Percentiles rank a stretch among this genome's conserved stretches.
These are phyloP conservation scores for Acacia crassicarpa DNA, from an alignment of 306 rosid species.

Conservation along the genomic window DNA sequence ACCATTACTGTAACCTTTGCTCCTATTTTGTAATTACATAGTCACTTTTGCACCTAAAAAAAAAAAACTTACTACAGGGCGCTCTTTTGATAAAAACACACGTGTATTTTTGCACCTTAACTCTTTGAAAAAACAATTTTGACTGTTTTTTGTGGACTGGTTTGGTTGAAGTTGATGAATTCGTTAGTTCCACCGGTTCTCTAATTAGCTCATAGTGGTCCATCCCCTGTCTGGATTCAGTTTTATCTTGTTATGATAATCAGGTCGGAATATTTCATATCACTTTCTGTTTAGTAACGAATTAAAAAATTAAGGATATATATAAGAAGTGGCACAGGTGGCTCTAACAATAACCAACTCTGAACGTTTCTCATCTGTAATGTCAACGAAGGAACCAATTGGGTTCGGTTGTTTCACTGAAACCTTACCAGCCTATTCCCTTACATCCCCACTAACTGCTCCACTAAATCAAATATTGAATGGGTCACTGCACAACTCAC, in stretches of 20 bases:
- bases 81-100: too few species aligned
- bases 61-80: too few species aligned
- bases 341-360: conserved; percentile 26
- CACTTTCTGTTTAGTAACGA: neutral
- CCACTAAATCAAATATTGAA: neutral
- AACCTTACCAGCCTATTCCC: neutral
- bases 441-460: conserved; percentile 8
- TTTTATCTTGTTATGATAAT: neutral
- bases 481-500: neutral
- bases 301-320: neutral
- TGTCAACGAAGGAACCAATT: neutral
- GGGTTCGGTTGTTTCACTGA: conserved; percentile 25
- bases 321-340: conserved; percentile 6
- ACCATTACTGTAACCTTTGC: too few species aligned
- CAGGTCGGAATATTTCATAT: neutral
- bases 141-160: too few species aligned
- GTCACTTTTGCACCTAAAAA: too few species aligned
- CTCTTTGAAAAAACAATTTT: too few species aligned
- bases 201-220: neutral
- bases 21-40: too few species aligned
- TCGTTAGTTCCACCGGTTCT: neutral
- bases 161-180: too few species aligned
- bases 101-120: too few species aligned
- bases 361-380: neutral
- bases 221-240: neutral